phyloP scores from a whole-genome alignment of 345 rosid genomes.

The Acer yangbiense region DNA sequence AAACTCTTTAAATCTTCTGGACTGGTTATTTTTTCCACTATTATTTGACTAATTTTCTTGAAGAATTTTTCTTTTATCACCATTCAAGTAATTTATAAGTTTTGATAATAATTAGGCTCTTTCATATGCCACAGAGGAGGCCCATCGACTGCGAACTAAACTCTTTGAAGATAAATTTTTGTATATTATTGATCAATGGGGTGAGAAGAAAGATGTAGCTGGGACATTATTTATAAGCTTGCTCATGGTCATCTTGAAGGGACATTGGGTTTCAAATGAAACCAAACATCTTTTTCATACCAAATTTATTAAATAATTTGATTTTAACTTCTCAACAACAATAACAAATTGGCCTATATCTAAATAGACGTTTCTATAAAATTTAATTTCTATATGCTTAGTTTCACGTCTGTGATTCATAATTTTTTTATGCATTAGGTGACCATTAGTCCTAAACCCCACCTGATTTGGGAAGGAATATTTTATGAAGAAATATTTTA shows the following conservation, averaged over 20 bases:
- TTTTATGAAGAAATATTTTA: too few relatives aligned
- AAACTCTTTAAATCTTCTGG: background rate
- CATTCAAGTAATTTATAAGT: background rate
- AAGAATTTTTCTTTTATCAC: background rate
- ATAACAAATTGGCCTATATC: too few relatives aligned
- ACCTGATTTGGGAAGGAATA: too few relatives aligned
- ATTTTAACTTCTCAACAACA: too few relatives aligned
- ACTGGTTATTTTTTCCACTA: background rate
- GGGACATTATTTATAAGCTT: constrained; percentile 44
- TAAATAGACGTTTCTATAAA: too few relatives aligned
- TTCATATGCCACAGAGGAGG: constrained; percentile 66
- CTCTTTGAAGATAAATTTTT: constrained; percentile 72
- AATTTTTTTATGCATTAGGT: too few relatives aligned
- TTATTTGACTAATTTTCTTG: background rate
- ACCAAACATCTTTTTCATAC: too few relatives aligned
- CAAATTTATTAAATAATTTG: too few relatives aligned
- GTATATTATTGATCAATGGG: constrained; percentile 56
- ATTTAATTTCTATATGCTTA: too few relatives aligned
- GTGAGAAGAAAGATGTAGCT: constrained; percentile 40
- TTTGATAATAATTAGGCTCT: constrained; percentile 61
- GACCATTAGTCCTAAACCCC: too few relatives aligned
- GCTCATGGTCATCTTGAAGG: constrained; percentile 22
- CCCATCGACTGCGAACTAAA: constrained; percentile 64
- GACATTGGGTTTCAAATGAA: too few relatives aligned
- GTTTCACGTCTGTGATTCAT: too few relatives aligned